phyloP scores from a whole-genome alignment of 805 yeast genomes.

The Wickerhamiella azymoides region DNA sequence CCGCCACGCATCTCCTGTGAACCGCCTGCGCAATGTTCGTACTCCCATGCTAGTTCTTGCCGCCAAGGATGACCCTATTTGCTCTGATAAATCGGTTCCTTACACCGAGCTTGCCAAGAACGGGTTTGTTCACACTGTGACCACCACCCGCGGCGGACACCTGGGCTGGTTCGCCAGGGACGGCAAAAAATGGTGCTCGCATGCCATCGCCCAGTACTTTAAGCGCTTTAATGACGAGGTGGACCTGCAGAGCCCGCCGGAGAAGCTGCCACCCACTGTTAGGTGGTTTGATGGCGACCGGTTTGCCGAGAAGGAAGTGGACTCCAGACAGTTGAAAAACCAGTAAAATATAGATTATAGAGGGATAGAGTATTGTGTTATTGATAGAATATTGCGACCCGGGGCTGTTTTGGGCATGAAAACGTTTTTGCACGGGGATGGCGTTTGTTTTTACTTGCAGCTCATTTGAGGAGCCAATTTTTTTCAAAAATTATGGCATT shows the following conservation, averaged over 20 bases:
- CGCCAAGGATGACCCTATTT: slow-evolving; percentile 64
- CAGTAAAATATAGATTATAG: neutral
- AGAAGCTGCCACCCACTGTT: slow-evolving; percentile 4
- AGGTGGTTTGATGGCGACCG: slow-evolving; percentile 9
- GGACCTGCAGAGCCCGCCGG: slow-evolving; percentile 11
- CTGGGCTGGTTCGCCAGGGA: slow-evolving; percentile 57
- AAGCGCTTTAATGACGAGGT: slow-evolving; percentile 24
- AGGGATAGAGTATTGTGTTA: too few species aligned
- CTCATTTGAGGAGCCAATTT: too few species aligned
- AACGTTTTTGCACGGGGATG: too few species aligned
- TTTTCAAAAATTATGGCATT: too few species aligned
- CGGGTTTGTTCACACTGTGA: slow-evolving; percentile 45
- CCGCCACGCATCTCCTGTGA: slow-evolving; percentile 43
- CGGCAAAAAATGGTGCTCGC: slow-evolving; percentile 54
- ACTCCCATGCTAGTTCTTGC: slow-evolving; percentile 54
- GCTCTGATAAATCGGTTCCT: slow-evolving; percentile 41
- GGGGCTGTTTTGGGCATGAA: too few species aligned
- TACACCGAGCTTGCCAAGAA: slow-evolving; percentile 35
- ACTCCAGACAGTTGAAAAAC: neutral
- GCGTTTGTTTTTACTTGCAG: too few species aligned
- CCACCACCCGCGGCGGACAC: slow-evolving; percentile 66
- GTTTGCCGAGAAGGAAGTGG: neutral
- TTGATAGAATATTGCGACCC: too few species aligned
- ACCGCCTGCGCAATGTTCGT: slow-evolving; percentile 36
- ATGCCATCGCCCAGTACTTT: slow-evolving; percentile 36